Percentiles rank a stretch among this genome's conserved stretches.
phyloP scores from a whole-genome alignment of 1,284 basidiomycete genomes.

The Pseudozyma sp. region DNA sequence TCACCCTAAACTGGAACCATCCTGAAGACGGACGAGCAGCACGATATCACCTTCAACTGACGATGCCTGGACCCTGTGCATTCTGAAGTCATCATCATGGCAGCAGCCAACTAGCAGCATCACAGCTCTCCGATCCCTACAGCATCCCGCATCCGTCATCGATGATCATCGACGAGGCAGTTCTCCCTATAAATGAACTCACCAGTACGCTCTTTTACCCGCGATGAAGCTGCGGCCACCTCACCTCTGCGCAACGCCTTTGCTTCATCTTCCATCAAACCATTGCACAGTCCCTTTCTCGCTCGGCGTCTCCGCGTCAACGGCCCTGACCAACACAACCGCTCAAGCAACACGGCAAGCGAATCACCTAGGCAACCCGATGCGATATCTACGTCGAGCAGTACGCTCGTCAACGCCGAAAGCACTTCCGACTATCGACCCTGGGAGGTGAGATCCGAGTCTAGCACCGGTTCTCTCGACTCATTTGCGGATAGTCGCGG shows the following conservation, averaged over 20 bases:
- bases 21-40: too few relatives aligned
- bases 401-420: slow-evolving; percentile 50
- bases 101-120: slow-evolving; percentile 1
- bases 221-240: slow-evolving; percentile 27
- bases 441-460: slow-evolving; percentile 39
- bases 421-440: slow-evolving; percentile 33
- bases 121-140: background rate
- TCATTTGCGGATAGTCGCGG: slow-evolving; percentile 11
- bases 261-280: slow-evolving; percentile 32
- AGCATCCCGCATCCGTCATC: background rate
- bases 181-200: slow-evolving; percentile 20
- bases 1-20: too few relatives aligned
- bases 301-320: slow-evolving; percentile 1
- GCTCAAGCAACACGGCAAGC: background rate
- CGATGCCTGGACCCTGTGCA: too few relatives aligned
- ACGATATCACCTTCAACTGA: too few relatives aligned
- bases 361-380: slow-evolving; percentile 16
- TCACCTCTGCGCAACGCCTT: slow-evolving; percentile 33
- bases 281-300: slow-evolving; percentile 35
- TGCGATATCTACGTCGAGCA: slow-evolving; percentile 49
- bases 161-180: background rate
- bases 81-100: slow-evolving; percentile 13
- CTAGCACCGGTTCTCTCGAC: slow-evolving; percentile 20
- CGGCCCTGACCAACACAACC: slow-evolving; percentile 3
- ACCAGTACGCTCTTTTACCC: slow-evolving; percentile 22